Evolutionary conservation across 768 basidiomycete genomes (phyloP).

Genomic region (Suillus luteus): DNA sequence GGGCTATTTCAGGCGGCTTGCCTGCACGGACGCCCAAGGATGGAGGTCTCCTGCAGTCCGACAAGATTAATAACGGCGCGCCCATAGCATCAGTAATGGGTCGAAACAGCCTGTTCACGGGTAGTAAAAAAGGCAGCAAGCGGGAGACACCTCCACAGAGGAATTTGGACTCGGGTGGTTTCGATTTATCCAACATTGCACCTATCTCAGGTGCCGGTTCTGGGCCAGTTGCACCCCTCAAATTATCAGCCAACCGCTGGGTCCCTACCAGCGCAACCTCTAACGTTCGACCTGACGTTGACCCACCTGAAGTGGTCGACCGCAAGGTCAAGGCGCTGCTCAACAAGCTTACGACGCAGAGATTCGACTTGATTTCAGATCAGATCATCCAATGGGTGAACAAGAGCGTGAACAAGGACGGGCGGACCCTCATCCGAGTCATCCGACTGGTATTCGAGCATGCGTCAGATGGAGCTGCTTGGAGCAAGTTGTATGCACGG

Average conservation of each 20-base stretch:
- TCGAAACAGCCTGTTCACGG: constrained; percentile 80
- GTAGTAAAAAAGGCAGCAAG: constrained; percentile 68
- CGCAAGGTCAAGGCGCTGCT: constrained; percentile 90
- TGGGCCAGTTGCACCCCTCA: constrained; percentile 79
- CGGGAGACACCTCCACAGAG: constrained; percentile 77
- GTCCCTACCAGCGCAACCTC: constrained; percentile 50
- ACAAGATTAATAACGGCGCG: constrained; percentile 76
- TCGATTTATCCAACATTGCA: constrained; percentile 15
- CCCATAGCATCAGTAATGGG: constrained; percentile 68
- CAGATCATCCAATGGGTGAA: constrained; percentile 97
- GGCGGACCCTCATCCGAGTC: constrained; percentile 92
- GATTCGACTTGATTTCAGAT: constrained; percentile 92
- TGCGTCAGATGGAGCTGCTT: constrained; percentile 93
- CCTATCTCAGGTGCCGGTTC: constrained; percentile 34
- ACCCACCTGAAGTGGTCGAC: constrained; percentile 84
- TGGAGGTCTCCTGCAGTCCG: constrained; percentile 85
- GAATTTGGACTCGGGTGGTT: constrained; percentile 54
- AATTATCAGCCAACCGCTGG: constrained; percentile 82
- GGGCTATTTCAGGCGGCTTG: constrained; percentile 71
- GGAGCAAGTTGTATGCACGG: constrained; percentile 97
- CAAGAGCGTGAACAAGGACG: constrained; percentile 87
- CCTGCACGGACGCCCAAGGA: constrained; percentile 68
- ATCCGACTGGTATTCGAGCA: constrained; percentile 97
- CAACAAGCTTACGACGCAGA: constrained; percentile 96
- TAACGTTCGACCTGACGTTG: constrained; percentile 47